Evolutionary conservation across 2,329 filamentous ascomycete genomes (phyloP).

Genomic region (Fusarium keratoplasticum): DNA sequence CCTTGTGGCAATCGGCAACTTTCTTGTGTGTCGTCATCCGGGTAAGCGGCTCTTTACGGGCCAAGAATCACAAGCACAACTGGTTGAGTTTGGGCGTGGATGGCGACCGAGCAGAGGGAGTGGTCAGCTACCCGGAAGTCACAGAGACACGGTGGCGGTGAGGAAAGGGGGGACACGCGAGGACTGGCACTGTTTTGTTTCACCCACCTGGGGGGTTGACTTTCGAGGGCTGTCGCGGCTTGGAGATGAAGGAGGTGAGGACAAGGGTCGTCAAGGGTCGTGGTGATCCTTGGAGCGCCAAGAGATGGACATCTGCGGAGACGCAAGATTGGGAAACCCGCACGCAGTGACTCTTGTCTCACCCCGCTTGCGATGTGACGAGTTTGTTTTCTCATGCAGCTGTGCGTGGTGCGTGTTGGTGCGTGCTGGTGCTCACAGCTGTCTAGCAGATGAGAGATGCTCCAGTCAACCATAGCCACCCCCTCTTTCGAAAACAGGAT

Average conservation of each 20-base stretch:
- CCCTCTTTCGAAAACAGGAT: background rate
- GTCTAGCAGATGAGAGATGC: background rate
- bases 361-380: background rate
- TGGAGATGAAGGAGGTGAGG: background rate
- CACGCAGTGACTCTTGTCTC: background rate
- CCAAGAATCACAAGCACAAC: background rate
- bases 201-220: background rate
- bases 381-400: background rate
- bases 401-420: background rate
- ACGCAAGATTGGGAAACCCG: background rate
- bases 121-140: background rate
- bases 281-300: background rate
- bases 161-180: background rate
- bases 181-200: background rate
- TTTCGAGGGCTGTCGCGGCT: background rate
- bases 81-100: background rate
- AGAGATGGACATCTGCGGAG: background rate
- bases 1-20: background rate
- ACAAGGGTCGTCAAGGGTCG: too few relatives aligned
- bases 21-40: background rate
- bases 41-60: background rate
- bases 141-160: background rate
- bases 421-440: background rate
- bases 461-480: background rate
- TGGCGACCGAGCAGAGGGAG: background rate